Evolutionary conservation across 352 stramenopile genomes (phyloP), one percentile per base, ranked within the genome.

Genomic region (Globisporangium iwayamae): DNA sequence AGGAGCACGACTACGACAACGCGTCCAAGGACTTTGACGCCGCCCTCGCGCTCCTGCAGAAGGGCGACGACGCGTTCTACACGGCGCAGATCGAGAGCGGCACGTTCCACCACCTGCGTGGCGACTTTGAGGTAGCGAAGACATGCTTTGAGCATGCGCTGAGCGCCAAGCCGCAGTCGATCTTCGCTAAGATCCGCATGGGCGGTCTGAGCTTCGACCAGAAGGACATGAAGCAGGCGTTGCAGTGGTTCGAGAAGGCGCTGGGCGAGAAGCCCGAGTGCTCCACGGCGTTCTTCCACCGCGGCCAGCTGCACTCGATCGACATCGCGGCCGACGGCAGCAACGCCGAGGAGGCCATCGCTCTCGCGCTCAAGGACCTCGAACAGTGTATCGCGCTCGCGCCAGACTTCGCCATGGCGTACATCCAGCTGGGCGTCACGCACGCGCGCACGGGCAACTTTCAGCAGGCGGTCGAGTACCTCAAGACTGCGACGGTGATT

Each of bases 141-240:
- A 69, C 72, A 62, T 90, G 79, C 61, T 93, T 93, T 56, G 79
- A 91, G 56, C 39, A 74, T 20, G 82, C 83, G n/a, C 69, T 93
- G 32, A 61, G 66, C 18, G 71, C 65, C 2, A 91, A 93, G 71
- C 85, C 85, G 22, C 62, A 83, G 59, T 93, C 82, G 25, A 83
- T 93, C 39, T 91, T 85, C 60, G 81, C 84, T 20, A 91, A 91
- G 76, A 93, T 93, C 50, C 82, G 83, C 50, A 88, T 93, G 79
- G 85, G 83, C 28, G 85, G 85, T 5, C 72, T 93, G 7, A 88
- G 81, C 72, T 93, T 93, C 38, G 85, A 93, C 68, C 83, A 87
- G 56, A 92, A 93, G 71, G 79, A 93, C 47, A 54, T 92, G 64
- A 78, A 81, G 61, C 76, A 82, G 65, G 85, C 85, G 47, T 66